Evolutionary conservation across 306 rosid species (phyloP).

Genomic region (Quercus parvula): DNA sequence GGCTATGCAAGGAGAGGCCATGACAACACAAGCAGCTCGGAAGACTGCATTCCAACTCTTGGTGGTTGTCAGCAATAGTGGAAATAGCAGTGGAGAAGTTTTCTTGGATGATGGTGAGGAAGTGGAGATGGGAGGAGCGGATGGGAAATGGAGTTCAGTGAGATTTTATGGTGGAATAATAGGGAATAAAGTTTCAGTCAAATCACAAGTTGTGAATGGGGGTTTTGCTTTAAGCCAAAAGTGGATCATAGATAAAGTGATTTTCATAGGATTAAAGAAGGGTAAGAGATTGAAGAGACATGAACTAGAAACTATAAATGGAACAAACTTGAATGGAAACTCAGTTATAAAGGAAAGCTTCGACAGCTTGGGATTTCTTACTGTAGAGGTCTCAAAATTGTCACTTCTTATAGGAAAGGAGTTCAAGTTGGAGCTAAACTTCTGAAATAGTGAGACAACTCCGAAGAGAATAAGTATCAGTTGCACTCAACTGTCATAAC

Average conservation of each 20-base stretch:
- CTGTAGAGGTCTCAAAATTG: conserved; percentile 39
- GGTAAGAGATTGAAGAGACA: conserved; percentile 16
- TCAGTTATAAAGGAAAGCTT: conserved; percentile 21
- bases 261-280: conserved; percentile 58
- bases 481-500: not conserved
- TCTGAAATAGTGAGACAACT: too few species aligned
- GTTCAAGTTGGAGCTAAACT: conserved; percentile 43
- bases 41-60: conserved; percentile 63
- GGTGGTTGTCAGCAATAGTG: conserved; percentile 40
- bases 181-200: conserved; percentile 25
- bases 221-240: conserved; percentile 54
- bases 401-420: conserved; percentile 58
- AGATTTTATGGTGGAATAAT: conserved; percentile 34
- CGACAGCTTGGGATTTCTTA: conserved; percentile 28
- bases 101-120: conserved; percentile 81
- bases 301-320: conserved; percentile 17
- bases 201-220: conserved; percentile 58
- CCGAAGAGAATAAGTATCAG: not conserved
- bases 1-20: conserved; percentile 71
- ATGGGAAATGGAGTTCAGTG: conserved; percentile 62
- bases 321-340: conserved; percentile 20
- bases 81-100: conserved; percentile 54
- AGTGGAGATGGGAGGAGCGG: conserved; percentile 48
- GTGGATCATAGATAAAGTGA: conserved; percentile 61
- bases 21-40: conserved; percentile 47